Evolutionary conservation across 2,329 filamentous ascomycete species (phyloP).

Genomic region (Penicillium sp.): DNA sequence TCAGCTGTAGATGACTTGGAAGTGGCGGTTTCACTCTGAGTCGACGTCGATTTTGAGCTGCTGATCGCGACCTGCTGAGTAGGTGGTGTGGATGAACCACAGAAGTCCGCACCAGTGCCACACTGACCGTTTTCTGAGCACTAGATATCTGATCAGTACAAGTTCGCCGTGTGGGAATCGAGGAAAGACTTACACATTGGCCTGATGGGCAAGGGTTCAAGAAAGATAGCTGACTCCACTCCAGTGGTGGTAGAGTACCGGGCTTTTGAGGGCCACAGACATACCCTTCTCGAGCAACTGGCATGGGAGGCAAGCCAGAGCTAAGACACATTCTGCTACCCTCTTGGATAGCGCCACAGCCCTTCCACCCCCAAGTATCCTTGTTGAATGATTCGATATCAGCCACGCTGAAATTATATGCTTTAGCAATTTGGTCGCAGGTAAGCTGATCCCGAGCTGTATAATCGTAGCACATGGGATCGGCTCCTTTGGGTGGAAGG

Average conservation of each 20-base stretch:
- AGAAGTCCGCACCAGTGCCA: constrained; percentile 7
- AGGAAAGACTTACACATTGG: constrained; percentile 3
- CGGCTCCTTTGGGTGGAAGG: background rate
- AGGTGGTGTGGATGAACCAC: background rate
- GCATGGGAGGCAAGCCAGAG: background rate
- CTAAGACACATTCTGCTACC: constrained; percentile 1
- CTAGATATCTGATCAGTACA: background rate
- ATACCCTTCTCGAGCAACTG: background rate
- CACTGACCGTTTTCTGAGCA: constrained; percentile 3
- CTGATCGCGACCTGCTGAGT: background rate
- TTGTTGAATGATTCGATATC: constrained; percentile 5
- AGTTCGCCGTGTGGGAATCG: background rate
- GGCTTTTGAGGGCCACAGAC: constrained; percentile 10
- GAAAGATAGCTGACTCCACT: background rate
- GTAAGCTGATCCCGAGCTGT: background rate
- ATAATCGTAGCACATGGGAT: background rate
- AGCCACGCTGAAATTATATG: background rate
- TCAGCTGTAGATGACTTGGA: background rate
- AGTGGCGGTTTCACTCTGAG: too few relatives aligned
- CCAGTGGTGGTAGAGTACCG: background rate
- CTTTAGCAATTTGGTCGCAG: background rate
- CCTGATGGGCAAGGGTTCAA: constrained; percentile 6
- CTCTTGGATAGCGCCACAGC: background rate
- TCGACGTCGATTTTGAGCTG: too few relatives aligned
- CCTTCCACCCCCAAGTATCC: background rate